These are phyloP conservation scores for Spergularia marina DNA, from an alignment of 148 eudicot species.

Conservation along the genomic window DNA sequence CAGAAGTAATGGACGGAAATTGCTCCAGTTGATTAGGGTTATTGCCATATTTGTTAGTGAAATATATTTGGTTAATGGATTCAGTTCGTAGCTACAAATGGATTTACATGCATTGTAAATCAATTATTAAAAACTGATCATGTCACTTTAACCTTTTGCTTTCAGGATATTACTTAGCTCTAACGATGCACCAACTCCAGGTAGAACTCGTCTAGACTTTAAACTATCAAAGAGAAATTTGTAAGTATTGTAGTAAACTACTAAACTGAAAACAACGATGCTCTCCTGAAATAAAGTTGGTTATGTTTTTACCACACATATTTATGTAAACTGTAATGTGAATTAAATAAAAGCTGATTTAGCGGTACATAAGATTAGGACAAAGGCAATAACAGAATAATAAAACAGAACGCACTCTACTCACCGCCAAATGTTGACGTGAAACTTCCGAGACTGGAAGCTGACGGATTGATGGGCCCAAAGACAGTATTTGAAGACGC, in stretches of 20 bases:
- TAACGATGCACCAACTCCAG: too few species aligned
- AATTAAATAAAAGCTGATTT: neutral
- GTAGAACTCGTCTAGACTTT: too few species aligned
- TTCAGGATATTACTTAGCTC: too few species aligned
- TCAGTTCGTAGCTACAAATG: neutral
- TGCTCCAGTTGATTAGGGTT: neutral
- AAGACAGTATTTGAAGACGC: slow-evolving; percentile 3
- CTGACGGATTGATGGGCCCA: neutral
- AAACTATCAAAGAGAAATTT: too few species aligned
- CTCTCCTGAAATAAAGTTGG: too few species aligned
- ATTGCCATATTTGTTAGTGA: neutral
- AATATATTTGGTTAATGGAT: neutral
- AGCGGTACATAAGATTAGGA: neutral
- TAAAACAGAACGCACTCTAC: neutral
- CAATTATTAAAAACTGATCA: too few species aligned
- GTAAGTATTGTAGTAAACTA: too few species aligned
- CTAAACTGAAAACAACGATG: too few species aligned
- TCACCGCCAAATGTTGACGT: slow-evolving; percentile 18
- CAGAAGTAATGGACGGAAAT: neutral
- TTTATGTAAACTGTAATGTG: too few species aligned
- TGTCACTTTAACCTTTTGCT: too few species aligned
- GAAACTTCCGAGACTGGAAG: neutral
- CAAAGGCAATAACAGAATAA: neutral
- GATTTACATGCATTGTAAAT: neutral
- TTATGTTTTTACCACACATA: too few species aligned